Percentiles rank a stretch among this genome's conserved stretches.
Evolutionary conservation across 768 basidiomycete genomes (phyloP).

Genomic region (Kwoniella botswanensis): DNA sequence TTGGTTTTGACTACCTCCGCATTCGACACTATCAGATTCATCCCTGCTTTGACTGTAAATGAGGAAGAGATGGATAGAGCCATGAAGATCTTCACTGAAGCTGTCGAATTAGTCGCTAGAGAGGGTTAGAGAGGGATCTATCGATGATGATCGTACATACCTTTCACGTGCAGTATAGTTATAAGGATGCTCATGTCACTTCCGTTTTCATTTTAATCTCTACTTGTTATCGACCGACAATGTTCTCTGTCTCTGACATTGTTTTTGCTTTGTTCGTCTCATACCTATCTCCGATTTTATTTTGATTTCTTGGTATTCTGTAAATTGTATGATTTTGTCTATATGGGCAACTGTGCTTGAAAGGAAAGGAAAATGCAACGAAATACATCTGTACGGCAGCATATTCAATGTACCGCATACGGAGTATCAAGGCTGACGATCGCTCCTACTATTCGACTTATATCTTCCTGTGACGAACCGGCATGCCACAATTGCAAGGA

Average conservation of each 20-base stretch:
- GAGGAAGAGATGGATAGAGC: slow-evolving; percentile 72
- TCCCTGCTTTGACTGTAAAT: slow-evolving; percentile 84
- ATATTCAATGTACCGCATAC: neutral
- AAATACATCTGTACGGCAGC: neutral
- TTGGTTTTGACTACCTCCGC: slow-evolving; percentile 81
- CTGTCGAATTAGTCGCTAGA: slow-evolving; percentile 66
- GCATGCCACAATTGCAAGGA: too few species aligned
- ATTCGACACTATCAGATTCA: slow-evolving; percentile 73
- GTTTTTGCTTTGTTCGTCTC: neutral
- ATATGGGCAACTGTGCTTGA: neutral
- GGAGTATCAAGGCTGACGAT: too few species aligned
- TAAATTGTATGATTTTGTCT: neutral
- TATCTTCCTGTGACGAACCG: too few species aligned
- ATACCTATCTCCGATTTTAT: neutral
- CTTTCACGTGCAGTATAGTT: too few species aligned
- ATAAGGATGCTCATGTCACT: too few species aligned
- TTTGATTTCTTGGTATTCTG: neutral
- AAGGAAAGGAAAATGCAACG: neutral
- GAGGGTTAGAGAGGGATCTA: slow-evolving; percentile 22
- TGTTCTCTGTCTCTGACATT: too few species aligned
- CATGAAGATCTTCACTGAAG: slow-evolving; percentile 61
- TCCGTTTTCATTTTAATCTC: too few species aligned
- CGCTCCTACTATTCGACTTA: too few species aligned
- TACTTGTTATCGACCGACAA: too few species aligned
- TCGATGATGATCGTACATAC: too few species aligned